Evolutionary conservation across 768 basidiomycete genomes (phyloP).

Genomic region (Roridomyces roridus): DNA sequence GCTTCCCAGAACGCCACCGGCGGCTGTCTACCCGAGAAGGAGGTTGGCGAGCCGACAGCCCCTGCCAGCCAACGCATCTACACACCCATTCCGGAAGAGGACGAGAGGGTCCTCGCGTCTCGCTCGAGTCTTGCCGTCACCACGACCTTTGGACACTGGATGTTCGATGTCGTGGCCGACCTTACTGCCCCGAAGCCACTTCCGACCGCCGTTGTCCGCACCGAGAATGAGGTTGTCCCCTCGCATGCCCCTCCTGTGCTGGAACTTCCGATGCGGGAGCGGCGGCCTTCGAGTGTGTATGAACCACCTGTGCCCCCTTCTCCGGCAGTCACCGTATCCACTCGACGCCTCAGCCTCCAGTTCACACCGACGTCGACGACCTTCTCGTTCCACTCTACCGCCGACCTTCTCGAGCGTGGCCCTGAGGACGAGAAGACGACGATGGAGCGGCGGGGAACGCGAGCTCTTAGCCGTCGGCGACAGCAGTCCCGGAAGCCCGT

Average conservation of each 20-base stretch:
- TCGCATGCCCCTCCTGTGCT: conserved; percentile 40
- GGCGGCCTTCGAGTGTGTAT: conserved; percentile 48
- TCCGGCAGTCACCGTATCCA: conserved; percentile 37
- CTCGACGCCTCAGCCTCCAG: conserved; percentile 62
- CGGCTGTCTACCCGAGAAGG: conserved; percentile 54
- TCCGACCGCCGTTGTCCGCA: conserved; percentile 29
- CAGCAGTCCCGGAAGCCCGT: neutral
- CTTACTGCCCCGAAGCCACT: conserved; percentile 40
- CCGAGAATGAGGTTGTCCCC: conserved; percentile 30
- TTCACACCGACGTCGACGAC: conserved; percentile 65
- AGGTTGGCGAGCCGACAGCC: conserved; percentile 26
- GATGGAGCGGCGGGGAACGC: conserved; percentile 16
- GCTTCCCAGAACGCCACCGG: conserved; percentile 51
- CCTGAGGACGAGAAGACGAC: conserved; percentile 13
- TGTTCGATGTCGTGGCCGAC: conserved; percentile 81
- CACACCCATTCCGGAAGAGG: conserved; percentile 53
- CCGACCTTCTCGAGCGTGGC: conserved; percentile 19
- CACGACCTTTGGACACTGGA: conserved; percentile 75
- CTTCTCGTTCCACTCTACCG: conserved; percentile 27
- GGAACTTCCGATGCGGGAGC: conserved; percentile 26
- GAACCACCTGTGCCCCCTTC: conserved; percentile 25
- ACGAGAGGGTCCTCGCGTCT: conserved; percentile 42
- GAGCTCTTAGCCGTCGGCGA: conserved; percentile 13
- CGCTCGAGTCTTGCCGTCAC: conserved; percentile 47
- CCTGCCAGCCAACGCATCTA: conserved; percentile 46